phyloP scores from a whole-genome alignment of 768 basidiomycete genomes.

The Daedaleopsis sinensis region DNA sequence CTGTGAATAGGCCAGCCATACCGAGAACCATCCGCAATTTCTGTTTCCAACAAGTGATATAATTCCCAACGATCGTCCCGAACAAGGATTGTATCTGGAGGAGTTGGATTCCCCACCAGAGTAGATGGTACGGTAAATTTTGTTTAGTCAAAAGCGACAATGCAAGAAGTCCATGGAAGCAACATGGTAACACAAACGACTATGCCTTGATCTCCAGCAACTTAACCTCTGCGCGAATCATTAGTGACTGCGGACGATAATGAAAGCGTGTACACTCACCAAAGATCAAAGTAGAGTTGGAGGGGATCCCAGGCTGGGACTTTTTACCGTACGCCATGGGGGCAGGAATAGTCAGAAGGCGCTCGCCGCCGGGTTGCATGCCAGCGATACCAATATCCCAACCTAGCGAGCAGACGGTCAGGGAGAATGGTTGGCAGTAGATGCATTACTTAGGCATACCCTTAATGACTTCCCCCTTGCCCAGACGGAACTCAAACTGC shows the following conservation, averaged over 20 bases:
- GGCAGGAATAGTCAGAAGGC: constrained; percentile 75
- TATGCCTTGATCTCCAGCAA: constrained; percentile 39
- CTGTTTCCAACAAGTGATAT: background rate
- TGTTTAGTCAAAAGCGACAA: background rate
- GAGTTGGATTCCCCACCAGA: background rate
- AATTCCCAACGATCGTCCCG: background rate
- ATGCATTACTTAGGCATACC: constrained; percentile 42
- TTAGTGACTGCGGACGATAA: constrained; percentile 4
- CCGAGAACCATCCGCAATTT: no score
- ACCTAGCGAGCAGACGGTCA: constrained; percentile 40
- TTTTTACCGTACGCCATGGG: constrained; percentile 71
- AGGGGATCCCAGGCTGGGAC: constrained; percentile 66
- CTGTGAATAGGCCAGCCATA: background rate
- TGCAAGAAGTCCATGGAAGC: background rate
- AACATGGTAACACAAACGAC: background rate
- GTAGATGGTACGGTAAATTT: background rate
- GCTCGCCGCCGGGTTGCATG: constrained; percentile 91
- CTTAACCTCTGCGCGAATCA: constrained; percentile 59
- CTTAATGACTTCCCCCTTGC: constrained; percentile 91
- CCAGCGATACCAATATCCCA: constrained; percentile 94
- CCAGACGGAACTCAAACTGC: constrained; percentile 79
- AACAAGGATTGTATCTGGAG: background rate
- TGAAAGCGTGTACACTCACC: constrained; percentile 49
- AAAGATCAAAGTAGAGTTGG: constrained; percentile 81
- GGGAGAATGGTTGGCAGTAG: background rate